Conservation (phyloP, 2,329 filamentous ascomycete genomes). For the Stagonosporopsis tanaceti region DNA sequence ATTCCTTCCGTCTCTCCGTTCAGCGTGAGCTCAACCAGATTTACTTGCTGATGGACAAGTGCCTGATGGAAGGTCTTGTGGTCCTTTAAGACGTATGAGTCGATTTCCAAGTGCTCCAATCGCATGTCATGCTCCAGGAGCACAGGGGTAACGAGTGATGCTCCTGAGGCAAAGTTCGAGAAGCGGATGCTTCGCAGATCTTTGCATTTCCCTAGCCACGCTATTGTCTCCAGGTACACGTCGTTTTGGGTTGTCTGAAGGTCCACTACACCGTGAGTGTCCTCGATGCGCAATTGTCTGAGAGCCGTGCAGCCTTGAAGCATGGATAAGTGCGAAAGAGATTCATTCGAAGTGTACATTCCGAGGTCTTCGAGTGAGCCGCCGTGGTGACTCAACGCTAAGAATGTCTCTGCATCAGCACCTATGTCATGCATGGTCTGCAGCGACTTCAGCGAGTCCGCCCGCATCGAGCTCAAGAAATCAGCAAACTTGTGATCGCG, state of each 20-base stretch:
- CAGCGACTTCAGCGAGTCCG: conserved; percentile 66
- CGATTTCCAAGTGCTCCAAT: conserved; percentile 59
- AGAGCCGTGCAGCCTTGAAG: conserved; percentile 60
- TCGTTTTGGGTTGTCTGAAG: conserved; percentile 63
- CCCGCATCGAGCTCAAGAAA: conserved; percentile 65
- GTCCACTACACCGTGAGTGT: conserved; percentile 53
- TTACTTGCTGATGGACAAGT: conserved; percentile 61
- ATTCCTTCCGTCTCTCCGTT: conserved; percentile 58
- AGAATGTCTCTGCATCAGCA: conserved; percentile 63
- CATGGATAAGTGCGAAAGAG: conserved; percentile 58
- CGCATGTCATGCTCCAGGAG: conserved; percentile 56
- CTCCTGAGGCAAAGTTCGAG: conserved; percentile 59
- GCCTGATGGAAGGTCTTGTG: conserved; percentile 62
- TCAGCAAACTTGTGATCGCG: conserved; percentile 65
- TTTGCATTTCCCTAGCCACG: conserved; percentile 64
- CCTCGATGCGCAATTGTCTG: conserved; percentile 59
- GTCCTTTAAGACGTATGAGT: conserved; percentile 58
- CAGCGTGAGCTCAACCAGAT: conserved; percentile 57
- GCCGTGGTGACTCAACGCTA: conserved; percentile 61
- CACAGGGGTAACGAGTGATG: conserved; percentile 62
- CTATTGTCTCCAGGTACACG: conserved; percentile 59
- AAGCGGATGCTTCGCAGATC: conserved; percentile 61
- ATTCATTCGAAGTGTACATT: conserved; percentile 59
- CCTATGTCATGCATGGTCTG: conserved; percentile 64
- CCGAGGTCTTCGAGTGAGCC: conserved; percentile 64